Evolutionary conservation across 352 stramenopile genomes (phyloP).

Genomic region (Peronospora destructor): DNA sequence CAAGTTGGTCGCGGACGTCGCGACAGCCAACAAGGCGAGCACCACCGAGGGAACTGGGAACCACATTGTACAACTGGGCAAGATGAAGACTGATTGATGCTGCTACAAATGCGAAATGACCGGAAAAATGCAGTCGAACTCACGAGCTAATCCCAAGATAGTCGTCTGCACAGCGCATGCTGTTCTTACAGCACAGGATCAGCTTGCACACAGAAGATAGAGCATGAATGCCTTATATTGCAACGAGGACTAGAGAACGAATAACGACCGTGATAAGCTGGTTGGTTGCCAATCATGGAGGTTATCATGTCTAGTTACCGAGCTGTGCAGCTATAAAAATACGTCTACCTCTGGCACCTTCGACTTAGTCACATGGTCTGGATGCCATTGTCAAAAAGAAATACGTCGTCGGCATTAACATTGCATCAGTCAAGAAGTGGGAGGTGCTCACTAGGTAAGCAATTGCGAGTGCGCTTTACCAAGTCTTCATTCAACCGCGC

Average conservation of each 20-base stretch:
- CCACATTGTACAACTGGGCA: conserved; percentile 7
- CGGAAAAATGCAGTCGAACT: not conserved
- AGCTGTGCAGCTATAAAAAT: too few species aligned
- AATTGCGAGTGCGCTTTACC: conserved; percentile 1
- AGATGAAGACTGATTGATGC: conserved; percentile 2
- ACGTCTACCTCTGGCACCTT: conserved; percentile 5
- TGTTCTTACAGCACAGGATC: too few species aligned
- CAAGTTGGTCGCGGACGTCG: conserved; percentile 3
- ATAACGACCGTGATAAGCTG: too few species aligned
- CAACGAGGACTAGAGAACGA: too few species aligned
- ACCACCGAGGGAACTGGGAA: conserved; percentile 4
- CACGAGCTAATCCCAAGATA: conserved; percentile 18
- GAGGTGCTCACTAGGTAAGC: not conserved
- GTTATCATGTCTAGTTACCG: too few species aligned
- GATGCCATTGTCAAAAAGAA: not conserved
- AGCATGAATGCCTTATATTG: too few species aligned
- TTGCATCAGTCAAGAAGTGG: not conserved
- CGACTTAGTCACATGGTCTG: not conserved
- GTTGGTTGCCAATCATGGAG: too few species aligned
- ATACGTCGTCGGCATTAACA: not conserved
- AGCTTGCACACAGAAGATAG: too few species aligned
- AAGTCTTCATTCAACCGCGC: not conserved
- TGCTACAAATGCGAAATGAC: conserved; percentile 3
- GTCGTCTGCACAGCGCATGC: not conserved
- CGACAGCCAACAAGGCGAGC: conserved; percentile 8